Base-by-base conservation (phyloP, 345 rosid genomes). In the Atalantia buxifolia region DNA sequence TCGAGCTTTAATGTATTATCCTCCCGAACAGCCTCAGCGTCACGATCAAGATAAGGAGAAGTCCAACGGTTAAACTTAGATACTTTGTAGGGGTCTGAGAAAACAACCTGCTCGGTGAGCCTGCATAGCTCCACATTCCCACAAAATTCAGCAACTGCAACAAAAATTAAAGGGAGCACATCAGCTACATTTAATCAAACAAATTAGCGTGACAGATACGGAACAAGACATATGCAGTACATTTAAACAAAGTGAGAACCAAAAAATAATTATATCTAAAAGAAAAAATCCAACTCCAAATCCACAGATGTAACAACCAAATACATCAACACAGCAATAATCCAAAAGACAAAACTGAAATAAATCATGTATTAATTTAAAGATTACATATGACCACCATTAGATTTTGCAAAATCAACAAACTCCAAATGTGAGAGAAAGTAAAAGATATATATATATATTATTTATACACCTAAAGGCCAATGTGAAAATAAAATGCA, bases 71-170 rank as follows among this genome's bases (percentile, higher is more conserved):
- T 96, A 80, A 85, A 88, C 57, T 92, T 71, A 18, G 98, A 92
- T 40, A 90, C 82, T 84, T 86, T 91, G 77, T 96, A 96, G 1
- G 98, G 99, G 74, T 96, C 98, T 27, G 98, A 94, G 79, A 96
- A 96, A 83, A 94, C 94, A 76, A 96, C 98, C 83, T 92, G 97
- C 87, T 90, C 99, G 5, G 98, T 96, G 68, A 90, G 93, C 83
- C 99, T 87, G 82, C 97, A 92, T 38, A 92, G 76, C 91, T 96
- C 99, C 88, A 92, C 93, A 69, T 94, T 96, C 77, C 98, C 97
- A 67, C 98, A 96, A 77, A 90, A 94, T 42, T 95, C 91, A 14
- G 98, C 94, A 56, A 95, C 98, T 95, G 89, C 90, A 88, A n/a
- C 80, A 68, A 80, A 76, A 77, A 80, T 65, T 53, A 9, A 71